Evolutionary conservation across 1,139 yeast genomes (phyloP), one percentile per base, ranked within the genome.

Genomic region (Candida buenavistaensis): DNA sequence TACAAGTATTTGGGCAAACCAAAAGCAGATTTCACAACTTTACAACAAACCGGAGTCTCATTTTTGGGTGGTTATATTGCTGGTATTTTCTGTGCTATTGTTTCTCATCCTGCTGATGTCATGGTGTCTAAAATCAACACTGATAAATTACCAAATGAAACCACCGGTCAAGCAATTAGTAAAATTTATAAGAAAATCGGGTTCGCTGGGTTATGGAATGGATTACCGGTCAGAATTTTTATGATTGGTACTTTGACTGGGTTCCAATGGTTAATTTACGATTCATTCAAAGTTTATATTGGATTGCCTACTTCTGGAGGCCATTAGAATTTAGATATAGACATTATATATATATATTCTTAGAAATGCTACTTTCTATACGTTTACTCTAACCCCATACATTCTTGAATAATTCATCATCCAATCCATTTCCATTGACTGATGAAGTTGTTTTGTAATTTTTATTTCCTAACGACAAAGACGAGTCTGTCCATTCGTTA

Each of bases 211-310:
- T 73, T 90, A 45, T 90, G 97, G 97, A 86, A 86, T 57, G 97
- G 97, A 37, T 77, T 90, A 47, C 86, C 90, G 17, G 92, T 89
- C 44, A 85, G 97, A 77, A 89, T 90, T 50, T 78, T 88, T 44
- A 90, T 90, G 97, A 79, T 90, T 60, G 97, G 97, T 71, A 89
- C 97, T 22, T 77, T 90, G 64, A 90, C 97, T 29, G 96, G 96
- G 45, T 78, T 85, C 75, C 97, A 90, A 72, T 90, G 97, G 97
- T 76, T 90, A 57, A 75, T 90, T 45, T 90, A 90, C 67, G 97
- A 90, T 63, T 83, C 96, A 10, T 90, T 90, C 75, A 90, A 90
- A 70, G 94, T 87, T 19, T 77, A 77, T 51, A 79, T 87, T 43
- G 97, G 97, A 9, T 76, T 90, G 52, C 97, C 97, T 56, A 87